These are phyloP conservation scores for Toxicodendron radicans DNA, from an alignment of 345 rosid species.

Conservation along the genomic window DNA sequence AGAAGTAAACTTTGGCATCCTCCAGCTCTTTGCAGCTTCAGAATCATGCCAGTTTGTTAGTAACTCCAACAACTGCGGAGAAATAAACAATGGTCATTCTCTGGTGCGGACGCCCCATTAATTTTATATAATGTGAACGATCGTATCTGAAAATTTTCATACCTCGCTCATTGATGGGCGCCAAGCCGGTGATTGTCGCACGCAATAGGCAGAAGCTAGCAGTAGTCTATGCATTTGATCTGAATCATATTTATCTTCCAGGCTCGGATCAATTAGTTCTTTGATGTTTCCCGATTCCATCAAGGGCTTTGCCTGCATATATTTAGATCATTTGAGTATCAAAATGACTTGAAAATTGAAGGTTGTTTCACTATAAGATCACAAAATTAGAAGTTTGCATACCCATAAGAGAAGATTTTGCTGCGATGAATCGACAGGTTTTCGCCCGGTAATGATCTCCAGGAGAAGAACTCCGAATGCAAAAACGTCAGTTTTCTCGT, in stretches of 20 bases:
- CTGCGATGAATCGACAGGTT: constrained; percentile 73
- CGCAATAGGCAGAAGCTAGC: constrained; percentile 73
- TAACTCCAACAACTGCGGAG: constrained; percentile 64
- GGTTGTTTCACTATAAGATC: background rate
- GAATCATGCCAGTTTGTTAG: constrained; percentile 58
- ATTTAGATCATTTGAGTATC: background rate
- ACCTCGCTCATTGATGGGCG: constrained; percentile 92
- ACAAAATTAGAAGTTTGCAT: constrained; percentile 6
- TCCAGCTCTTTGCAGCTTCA: constrained; percentile 60
- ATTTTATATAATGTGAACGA: too few species aligned
- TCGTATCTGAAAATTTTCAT: background rate
- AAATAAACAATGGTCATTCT: background rate
- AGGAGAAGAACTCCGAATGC: constrained; percentile 86
- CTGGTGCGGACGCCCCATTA: too few species aligned
- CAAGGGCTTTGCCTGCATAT: constrained; percentile 71
- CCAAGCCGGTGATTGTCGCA: constrained; percentile 73
- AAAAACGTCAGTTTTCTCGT: constrained; percentile 90
- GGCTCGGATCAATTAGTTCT: constrained; percentile 62
- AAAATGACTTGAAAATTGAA: background rate
- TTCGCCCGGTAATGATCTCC: constrained; percentile 79
- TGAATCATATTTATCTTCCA: constrained; percentile 56
- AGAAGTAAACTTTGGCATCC: constrained; percentile 58
- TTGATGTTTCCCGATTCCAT: constrained; percentile 68
- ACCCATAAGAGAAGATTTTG: constrained; percentile 90
- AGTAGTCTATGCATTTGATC: constrained; percentile 65